Conservation (phyloP, 495 filamentous ascomycete genomes). For the Filosporella fistucella region DNA sequence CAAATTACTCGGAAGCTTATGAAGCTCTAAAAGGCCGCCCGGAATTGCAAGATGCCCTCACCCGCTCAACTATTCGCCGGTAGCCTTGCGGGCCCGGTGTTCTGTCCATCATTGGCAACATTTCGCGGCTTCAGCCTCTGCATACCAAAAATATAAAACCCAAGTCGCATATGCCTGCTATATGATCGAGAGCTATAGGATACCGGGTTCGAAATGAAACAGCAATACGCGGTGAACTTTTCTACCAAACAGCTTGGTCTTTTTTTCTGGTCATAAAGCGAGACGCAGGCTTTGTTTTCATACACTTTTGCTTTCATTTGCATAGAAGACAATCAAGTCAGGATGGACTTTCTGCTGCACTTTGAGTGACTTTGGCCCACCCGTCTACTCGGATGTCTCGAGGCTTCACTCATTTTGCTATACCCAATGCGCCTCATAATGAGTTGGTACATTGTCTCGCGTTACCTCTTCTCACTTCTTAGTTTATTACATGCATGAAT, state of each 20-base stretch:
- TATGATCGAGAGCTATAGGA: conserved; percentile 11
- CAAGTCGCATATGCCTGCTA: background rate
- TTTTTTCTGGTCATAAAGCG: background rate
- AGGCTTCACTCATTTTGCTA: conserved; percentile 4
- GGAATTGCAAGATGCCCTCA: conserved; percentile 74
- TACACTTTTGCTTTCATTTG: conserved; percentile 3
- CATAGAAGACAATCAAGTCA: conserved; percentile 27
- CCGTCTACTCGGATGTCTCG: conserved; percentile 15
- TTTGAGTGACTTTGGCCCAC: conserved; percentile 8
- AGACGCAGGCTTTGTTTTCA: background rate
- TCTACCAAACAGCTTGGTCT: background rate
- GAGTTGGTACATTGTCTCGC: no score
- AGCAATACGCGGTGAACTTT: conserved; percentile 11
- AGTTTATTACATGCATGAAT: no score
- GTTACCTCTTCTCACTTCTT: no score
- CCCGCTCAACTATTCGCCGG: conserved; percentile 20
- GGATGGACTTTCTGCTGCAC: conserved; percentile 16
- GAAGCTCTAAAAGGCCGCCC: conserved; percentile 71
- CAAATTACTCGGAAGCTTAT: conserved; percentile 76
- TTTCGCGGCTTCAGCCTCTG: background rate
- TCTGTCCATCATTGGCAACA: no score
- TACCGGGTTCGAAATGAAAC: conserved; percentile 8
- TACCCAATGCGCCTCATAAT: conserved; percentile 8
- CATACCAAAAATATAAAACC: background rate
- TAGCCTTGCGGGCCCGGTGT: conserved; percentile 27